Evolutionary conservation across 768 basidiomycete genomes (phyloP), one percentile per base, ranked within the genome.

Genomic region (Symmetrospora coprosmae): DNA sequence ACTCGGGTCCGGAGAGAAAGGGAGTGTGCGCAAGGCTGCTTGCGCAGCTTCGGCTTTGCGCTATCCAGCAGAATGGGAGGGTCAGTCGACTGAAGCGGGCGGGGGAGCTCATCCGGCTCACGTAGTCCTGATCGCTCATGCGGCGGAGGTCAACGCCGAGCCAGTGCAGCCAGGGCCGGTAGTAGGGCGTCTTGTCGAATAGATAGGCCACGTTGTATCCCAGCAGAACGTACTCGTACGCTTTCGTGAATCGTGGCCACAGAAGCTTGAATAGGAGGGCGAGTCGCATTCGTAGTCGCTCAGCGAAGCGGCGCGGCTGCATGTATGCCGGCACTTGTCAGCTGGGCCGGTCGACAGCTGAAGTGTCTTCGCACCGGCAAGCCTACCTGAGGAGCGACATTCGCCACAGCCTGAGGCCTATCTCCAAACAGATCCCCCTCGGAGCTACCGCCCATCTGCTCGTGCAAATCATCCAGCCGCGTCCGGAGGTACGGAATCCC

Each of bases 131-230:
- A 23, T 81, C 74, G 28, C 82, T 80, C 55, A 90, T 76, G 40
- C 94, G 79, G 35, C 86, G 82, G 16, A 96, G 73, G 66, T 87
- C 85, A 6, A 92, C 76, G 5, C 87, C 84, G 41, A 90, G 79
- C 84, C 85, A 85, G 23, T 79, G 76, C 49, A 94, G 74, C 91
- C 91, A 97, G 13, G 92, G 90, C 66, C 91, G 80, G 72, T 92
- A 89, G 69, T 82, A 84, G 4, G 83, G 79, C 17, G 85, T 87
- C 71, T 77, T 78, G 64, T 89, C 87, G 68, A 94, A 96, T 14
- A 96, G 77, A 73, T 94, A 97, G 14, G 82, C 81, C 46, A 96
- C 73, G 70, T 94, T 96, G 76, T 81, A 88, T 3, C 78, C 73
- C 6, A 96, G 76, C 55, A 91, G 74, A 80, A 85, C 86, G n/a